Evolutionary conservation across 225 moss, liverwort and hornwort species (phyloP), one percentile per base, ranked within the genome.

Genomic region (Sphagnum tenellum): DNA sequence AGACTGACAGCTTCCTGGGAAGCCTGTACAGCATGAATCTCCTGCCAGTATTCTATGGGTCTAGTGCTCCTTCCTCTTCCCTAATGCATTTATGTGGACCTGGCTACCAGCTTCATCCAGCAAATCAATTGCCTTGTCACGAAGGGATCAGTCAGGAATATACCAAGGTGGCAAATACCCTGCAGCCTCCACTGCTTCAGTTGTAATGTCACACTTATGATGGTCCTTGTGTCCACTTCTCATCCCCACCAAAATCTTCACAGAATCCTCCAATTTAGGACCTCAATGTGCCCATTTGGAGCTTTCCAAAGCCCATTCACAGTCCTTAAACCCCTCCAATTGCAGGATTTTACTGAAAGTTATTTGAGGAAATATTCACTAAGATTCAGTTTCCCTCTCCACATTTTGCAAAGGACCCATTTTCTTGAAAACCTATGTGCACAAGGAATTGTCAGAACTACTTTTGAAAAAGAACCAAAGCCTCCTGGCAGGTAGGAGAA

Each of bases 51-150:
- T 62, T 76, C 87, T 64, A 70, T 86, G 4, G 94, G 85, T 81
- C 75, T 93, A 86, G 46, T 74, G 83, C 70, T 93, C 90, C 69
- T 89, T 98, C 67, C 88, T 83, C 61, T 85, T 81, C 64, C 70
- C 83, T 46, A 52, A 90, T 1, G 92, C 88, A 69, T 90, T 92
- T 9, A 98, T 92, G 48, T 88, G 85, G 47, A 88, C 96, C 57
- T 89, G 92, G 74, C 92, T 92, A 51, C 92, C 96, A 64, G 96
- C 96, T 77, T 98, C 92, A 73, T 98, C 96, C 76, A 98, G 68
- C 47, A 93, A 81, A 71, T 98, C 96, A 68, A 98, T 92, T 57
- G 96, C 96, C 77, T 98, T 98, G 61, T 98, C 96, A 51, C 92
- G 96, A 62, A 98, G 81, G 70, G 81, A 98, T 11, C 96, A 76